These are phyloP conservation scores for cucumber (Cucumis sativus) DNA, from an alignment of 306 rosid species.

Conservation along the genomic window Cucumber_9930_V3 NC_026661.2:20732001-20732500, in stretches of 20 bases:
- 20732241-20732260: not conserved
- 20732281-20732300: not conserved
- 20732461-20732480: not conserved
- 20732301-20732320: constrained; percentile 15
- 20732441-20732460: not conserved
- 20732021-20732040: constrained; percentile 75
- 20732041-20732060: constrained; percentile 92
- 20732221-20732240: not conserved
- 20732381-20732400: constrained; percentile 42
- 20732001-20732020: constrained; percentile 96
- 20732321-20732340: constrained; percentile 99
- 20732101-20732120: not conserved
- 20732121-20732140: not conserved
- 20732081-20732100: not conserved
- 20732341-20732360: constrained; percentile 90
- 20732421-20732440: not conserved
- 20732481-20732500: not conserved
- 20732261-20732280: not conserved
- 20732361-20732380: constrained; percentile 56
- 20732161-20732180: not conserved
- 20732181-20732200: not conserved
- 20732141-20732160: not conserved
- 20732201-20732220: not conserved
- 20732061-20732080: constrained; percentile 89
- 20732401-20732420: not conserved